These are phyloP conservation scores for Candida sp. DNA, from an alignment of 1,139 yeast genomes.

Conservation along the genomic window DNA sequence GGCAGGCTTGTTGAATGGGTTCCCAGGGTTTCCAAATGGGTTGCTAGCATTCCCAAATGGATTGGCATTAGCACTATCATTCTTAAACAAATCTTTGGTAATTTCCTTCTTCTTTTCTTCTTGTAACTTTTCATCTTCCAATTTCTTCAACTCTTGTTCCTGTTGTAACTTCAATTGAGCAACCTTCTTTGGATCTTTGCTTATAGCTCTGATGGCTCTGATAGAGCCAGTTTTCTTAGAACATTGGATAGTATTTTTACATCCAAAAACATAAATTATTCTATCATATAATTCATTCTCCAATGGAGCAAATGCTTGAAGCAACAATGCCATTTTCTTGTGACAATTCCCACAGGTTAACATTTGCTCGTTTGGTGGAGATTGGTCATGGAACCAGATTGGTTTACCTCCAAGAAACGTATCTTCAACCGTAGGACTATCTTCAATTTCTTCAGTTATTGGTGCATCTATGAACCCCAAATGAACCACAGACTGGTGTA, in stretches of 20 bases:
- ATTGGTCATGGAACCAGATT: slow-evolving; percentile 49
- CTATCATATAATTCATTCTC: slow-evolving; percentile 76
- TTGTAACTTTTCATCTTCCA: slow-evolving; percentile 40
- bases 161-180: slow-evolving; percentile 35
- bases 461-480: slow-evolving; percentile 67
- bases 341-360: slow-evolving; percentile 66
- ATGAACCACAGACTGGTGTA: slow-evolving; percentile 27
- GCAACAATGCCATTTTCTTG: slow-evolving; percentile 57
- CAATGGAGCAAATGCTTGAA: slow-evolving; percentile 80
- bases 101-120: slow-evolving; percentile 40
- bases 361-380: slow-evolving; percentile 51
- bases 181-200: slow-evolving; percentile 52
- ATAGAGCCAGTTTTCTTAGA: slow-evolving; percentile 66
- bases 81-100: slow-evolving; percentile 40
- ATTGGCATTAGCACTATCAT: slow-evolving; percentile 14
- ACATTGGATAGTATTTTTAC: slow-evolving; percentile 57
- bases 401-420: slow-evolving; percentile 82
- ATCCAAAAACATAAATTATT: slow-evolving; percentile 73
- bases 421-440: slow-evolving; percentile 62
- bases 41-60: slow-evolving; percentile 28
- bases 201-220: slow-evolving; percentile 72
- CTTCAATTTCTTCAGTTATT: slow-evolving; percentile 23
- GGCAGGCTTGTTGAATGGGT: slow-evolving; percentile 9
- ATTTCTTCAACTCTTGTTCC: slow-evolving; percentile 28
- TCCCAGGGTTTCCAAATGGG: slow-evolving; percentile 29